Evolutionary conservation across 2,329 filamentous ascomycete species (phyloP).

Genomic region (Escovopsis sp.): DNA sequence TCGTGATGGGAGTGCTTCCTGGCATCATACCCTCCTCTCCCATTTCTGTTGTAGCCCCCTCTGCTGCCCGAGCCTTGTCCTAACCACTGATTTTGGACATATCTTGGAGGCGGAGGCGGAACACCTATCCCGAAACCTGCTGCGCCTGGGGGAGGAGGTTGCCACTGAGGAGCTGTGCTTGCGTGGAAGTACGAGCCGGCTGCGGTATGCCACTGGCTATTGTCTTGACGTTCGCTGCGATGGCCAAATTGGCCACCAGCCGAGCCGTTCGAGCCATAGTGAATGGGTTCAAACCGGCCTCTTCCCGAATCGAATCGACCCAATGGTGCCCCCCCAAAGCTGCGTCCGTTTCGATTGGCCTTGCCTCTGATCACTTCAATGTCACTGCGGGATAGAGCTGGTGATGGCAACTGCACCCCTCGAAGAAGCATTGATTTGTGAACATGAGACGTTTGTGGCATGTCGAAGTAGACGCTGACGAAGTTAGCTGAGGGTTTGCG

Average conservation of each 20-base stretch:
- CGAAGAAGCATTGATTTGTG: constrained; percentile 94
- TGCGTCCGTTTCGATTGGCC: constrained; percentile 33
- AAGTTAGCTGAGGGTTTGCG: constrained; percentile 14
- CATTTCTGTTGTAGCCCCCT: not conserved
- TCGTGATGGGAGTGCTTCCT: not conserved
- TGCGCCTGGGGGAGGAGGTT: constrained; percentile 18
- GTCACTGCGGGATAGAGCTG: constrained; percentile 61
- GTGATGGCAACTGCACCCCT: constrained; percentile 58
- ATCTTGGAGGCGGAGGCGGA: constrained; percentile 17
- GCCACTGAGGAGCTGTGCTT: constrained; percentile 6
- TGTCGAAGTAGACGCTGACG: constrained; percentile 66
- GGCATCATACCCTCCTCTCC: not conserved
- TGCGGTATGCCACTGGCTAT: constrained; percentile 9
- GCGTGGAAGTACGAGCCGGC: constrained; percentile 8
- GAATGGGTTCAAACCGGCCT: constrained; percentile 12
- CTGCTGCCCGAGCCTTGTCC: not conserved
- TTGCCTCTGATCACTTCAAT: constrained; percentile 58
- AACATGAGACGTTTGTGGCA: constrained; percentile 54
- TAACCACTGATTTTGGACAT: not conserved
- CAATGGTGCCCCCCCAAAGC: constrained; percentile 13
- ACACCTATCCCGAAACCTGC: constrained; percentile 20
- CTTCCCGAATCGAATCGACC: constrained; percentile 9
- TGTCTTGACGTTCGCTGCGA: constrained; percentile 6
- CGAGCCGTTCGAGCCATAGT: constrained; percentile 17
- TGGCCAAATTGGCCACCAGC: constrained; percentile 1